These are phyloP conservation scores for Boletus pseudo-olivaceus DNA, from an alignment of 768 basidiomycete species.

Conservation along the genomic window DNA sequence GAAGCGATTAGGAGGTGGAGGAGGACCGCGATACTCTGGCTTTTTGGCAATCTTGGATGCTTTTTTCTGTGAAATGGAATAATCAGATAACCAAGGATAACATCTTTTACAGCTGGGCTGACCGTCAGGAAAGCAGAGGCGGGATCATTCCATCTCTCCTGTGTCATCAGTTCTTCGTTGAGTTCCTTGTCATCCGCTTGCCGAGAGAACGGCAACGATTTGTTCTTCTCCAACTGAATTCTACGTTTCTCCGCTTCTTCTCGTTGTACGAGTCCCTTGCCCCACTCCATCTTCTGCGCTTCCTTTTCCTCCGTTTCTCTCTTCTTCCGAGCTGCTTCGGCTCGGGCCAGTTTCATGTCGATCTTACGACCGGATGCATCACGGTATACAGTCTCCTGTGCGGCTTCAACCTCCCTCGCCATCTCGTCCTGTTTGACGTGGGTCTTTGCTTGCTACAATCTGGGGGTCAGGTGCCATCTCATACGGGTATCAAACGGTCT, in stretches of 20 bases:
- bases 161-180: constrained; percentile 79
- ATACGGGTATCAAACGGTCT: background rate
- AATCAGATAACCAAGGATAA: constrained; percentile 1
- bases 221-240: constrained; percentile 66
- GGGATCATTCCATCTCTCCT: constrained; percentile 95
- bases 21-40: constrained; percentile 85
- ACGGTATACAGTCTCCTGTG: constrained; percentile 92
- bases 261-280: constrained; percentile 89
- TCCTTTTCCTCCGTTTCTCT: constrained; percentile 83
- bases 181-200: constrained; percentile 79
- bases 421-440: constrained; percentile 36
- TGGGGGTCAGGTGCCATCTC: background rate
- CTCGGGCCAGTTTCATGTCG: constrained; percentile 79
- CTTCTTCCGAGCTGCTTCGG: constrained; percentile 79
- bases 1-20: constrained; percentile 92
- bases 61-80: constrained; percentile 55
- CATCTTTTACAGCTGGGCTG: constrained; percentile 20
- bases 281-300: constrained; percentile 95
- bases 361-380: constrained; percentile 86
- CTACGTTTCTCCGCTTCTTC: constrained; percentile 70
- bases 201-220: constrained; percentile 64
- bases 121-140: constrained; percentile 92
- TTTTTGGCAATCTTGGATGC: constrained; percentile 67
- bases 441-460: constrained; percentile 37
- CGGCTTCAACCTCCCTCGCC: constrained; percentile 50